Percentiles rank a stretch among this genome's conserved stretches.
phyloP scores from a whole-genome alignment of 1,284 basidiomycete species.

The Microbotryum silenes-acaulis region DNA sequence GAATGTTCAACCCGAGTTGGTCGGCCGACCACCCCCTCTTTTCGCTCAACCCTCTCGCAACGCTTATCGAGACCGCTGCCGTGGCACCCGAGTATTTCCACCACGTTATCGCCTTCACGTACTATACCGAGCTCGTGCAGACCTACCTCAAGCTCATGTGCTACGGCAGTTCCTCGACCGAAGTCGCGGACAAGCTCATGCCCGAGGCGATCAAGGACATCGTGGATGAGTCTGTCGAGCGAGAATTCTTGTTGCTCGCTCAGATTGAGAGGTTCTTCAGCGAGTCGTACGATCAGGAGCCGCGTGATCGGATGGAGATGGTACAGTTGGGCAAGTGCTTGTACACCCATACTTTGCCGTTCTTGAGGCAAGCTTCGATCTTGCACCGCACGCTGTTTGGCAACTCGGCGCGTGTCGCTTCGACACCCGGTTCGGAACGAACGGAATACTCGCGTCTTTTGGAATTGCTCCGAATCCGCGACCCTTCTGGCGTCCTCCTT shows the following conservation, averaged over 20 bases:
- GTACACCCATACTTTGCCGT: slow-evolving; percentile 63
- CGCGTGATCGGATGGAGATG: too few relatives aligned
- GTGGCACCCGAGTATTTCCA: slow-evolving; percentile 79
- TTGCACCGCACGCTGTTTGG: slow-evolving; percentile 19
- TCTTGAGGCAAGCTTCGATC: slow-evolving; percentile 23
- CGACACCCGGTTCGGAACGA: background rate
- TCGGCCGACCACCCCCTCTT: slow-evolving; percentile 46
- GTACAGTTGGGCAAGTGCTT: slow-evolving; percentile 64
- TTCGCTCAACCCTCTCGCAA: slow-evolving; percentile 74
- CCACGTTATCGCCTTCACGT: slow-evolving; percentile 72
- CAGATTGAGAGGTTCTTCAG: background rate
- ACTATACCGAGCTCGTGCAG: slow-evolving; percentile 79
- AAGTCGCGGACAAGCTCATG: too few relatives aligned
- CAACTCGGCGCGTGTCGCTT: background rate
- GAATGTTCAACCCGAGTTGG: slow-evolving; percentile 52
- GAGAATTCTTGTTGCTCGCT: slow-evolving; percentile 7
- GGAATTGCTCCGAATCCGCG: slow-evolving; percentile 65
- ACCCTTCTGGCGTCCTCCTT: slow-evolving; percentile 55
- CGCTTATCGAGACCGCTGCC: slow-evolving; percentile 78
- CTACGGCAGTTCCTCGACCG: too few relatives aligned
- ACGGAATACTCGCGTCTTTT: slow-evolving; percentile 73
- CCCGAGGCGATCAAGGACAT: background rate
- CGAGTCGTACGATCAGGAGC: too few relatives aligned
- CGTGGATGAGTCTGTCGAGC: slow-evolving; percentile 1
- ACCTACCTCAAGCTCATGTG: slow-evolving; percentile 61